Conservation (phyloP, 768 basidiomycete genomes). For the Lactarius sanguifluus region DNA sequence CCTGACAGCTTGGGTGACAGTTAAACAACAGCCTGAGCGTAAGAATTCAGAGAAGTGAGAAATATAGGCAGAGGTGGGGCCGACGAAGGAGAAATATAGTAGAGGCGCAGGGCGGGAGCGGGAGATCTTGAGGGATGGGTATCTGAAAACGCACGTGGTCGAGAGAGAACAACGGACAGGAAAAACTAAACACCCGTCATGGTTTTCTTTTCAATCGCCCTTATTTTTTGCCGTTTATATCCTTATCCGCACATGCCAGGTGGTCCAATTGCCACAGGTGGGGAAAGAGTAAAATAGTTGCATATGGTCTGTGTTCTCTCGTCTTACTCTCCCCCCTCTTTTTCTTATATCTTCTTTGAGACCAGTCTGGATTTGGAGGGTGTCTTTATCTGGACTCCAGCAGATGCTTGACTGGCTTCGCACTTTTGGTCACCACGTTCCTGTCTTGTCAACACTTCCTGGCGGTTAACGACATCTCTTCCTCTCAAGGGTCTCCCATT, state of each 20-base stretch:
- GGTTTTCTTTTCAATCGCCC: neutral
- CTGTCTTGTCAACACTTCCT: constrained; percentile 28
- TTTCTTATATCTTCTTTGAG: neutral
- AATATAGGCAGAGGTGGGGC: neutral
- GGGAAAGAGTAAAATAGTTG: constrained; percentile 33
- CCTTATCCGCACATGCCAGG: constrained; percentile 6
- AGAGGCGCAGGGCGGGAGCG: no score
- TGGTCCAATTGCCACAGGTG: constrained; percentile 27
- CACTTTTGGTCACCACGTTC: constrained; percentile 45
- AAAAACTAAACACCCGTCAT: no score
- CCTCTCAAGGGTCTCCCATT: constrained; percentile 51
- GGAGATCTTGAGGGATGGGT: no score
- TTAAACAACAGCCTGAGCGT: neutral
- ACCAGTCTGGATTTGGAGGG: constrained; percentile 39
- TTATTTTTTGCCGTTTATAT: neutral
- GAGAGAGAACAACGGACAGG: neutral
- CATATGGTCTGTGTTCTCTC: constrained; percentile 35
- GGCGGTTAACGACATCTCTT: constrained; percentile 38
- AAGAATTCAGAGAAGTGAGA: neutral
- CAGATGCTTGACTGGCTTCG: constrained; percentile 52
- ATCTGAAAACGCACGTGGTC: no score
- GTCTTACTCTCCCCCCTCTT: neutral
- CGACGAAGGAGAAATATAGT: neutral
- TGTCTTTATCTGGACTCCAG: constrained; percentile 30
- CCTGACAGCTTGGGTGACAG: neutral